A percentile compares a stretch with the other conserved stretches of the same genome.
Conservation (phyloP, 1,284 basidiomycete species). For the Gymnopus androsaceus region DNA sequence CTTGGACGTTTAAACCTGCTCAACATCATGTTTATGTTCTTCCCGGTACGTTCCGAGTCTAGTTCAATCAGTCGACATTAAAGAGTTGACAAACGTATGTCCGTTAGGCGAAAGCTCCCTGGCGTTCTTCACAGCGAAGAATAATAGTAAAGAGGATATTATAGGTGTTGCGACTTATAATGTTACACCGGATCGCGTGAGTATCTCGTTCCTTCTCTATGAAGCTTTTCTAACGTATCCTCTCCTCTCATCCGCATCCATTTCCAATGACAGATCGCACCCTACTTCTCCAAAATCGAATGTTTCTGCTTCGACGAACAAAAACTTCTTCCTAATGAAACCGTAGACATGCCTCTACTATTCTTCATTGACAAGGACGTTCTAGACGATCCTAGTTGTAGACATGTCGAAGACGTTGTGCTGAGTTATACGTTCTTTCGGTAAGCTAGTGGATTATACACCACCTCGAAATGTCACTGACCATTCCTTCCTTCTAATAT, state of each 20-base stretch:
- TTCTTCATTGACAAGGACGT: conserved; percentile 99
- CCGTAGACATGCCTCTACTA: conserved; percentile 96
- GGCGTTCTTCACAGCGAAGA: conserved; percentile 96
- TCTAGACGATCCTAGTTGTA: conserved; percentile 87
- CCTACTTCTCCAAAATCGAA: conserved; percentile 99
- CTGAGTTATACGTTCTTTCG: conserved; percentile 98
- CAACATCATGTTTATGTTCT: conserved; percentile 90
- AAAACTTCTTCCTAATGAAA: conserved; percentile 91
- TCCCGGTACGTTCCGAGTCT: conserved; percentile 55
- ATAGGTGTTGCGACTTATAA: conserved; percentile 99
- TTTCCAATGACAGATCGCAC: conserved; percentile 72
- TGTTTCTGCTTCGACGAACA: conserved; percentile 99
- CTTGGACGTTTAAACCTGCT: conserved; percentile 92
- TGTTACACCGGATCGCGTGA: conserved; percentile 87
- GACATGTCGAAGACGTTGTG: conserved; percentile 88
- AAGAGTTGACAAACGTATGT: not conserved
- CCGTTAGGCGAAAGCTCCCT: conserved; percentile 77
- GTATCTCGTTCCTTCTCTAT: too few species aligned
- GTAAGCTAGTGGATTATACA: conserved; percentile 42
- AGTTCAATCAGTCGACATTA: not conserved
- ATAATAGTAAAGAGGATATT: conserved; percentile 82
- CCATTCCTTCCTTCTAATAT: not conserved
- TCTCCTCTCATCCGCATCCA: not conserved
- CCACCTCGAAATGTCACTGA: not conserved
- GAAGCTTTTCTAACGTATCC: too few species aligned